phyloP scores from a whole-genome alignment of 1,284 basidiomycete genomes.

The Caloboletus firmus region DNA sequence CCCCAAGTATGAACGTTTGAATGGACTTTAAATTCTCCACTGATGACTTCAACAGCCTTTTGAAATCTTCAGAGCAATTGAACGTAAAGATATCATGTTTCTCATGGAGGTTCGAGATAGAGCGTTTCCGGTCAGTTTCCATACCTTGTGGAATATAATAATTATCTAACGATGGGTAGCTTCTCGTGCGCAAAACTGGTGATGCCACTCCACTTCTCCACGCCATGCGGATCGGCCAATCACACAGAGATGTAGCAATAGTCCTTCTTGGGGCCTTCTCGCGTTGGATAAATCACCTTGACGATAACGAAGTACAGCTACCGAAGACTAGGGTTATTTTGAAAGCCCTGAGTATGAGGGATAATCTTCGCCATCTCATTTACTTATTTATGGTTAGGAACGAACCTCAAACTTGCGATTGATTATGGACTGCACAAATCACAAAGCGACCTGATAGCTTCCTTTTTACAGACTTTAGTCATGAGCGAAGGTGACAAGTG shows the following conservation, averaged over 20 bases:
- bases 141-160: background rate
- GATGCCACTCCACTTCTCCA: constrained; percentile 76
- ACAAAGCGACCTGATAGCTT: constrained; percentile 77
- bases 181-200: constrained; percentile 70
- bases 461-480: constrained; percentile 78
- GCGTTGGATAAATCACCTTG: constrained; percentile 74
- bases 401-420: constrained; percentile 79
- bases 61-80: constrained; percentile 73
- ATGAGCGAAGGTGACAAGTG: constrained; percentile 87
- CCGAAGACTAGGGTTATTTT: constrained; percentile 64
- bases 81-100: constrained; percentile 69
- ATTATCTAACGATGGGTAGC: constrained; percentile 40
- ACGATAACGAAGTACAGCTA: constrained; percentile 65
- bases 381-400: constrained; percentile 45
- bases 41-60: constrained; percentile 52
- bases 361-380: background rate
- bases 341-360: constrained; percentile 68
- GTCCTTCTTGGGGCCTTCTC: constrained; percentile 78
- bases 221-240: constrained; percentile 75
- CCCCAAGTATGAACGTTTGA: constrained; percentile 50
- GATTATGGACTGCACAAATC: constrained; percentile 75
- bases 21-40: background rate
- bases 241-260: constrained; percentile 74
- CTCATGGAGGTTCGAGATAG: constrained; percentile 78
- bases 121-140: constrained; percentile 62